Conservation (phyloP, 495 filamentous ascomycete species). For the Xylaria longipes region DNA sequence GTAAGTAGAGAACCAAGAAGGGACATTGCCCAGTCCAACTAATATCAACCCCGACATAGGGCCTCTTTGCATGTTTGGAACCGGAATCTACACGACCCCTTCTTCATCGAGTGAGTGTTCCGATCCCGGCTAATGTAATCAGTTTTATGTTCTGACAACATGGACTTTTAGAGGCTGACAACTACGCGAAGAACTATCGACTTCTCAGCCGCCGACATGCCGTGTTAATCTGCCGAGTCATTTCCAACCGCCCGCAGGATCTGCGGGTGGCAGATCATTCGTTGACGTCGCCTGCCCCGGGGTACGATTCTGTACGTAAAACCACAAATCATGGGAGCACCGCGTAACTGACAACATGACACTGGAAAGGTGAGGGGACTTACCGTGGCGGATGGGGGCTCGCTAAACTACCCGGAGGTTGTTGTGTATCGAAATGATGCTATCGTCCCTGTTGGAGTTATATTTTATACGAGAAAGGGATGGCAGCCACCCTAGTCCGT, state of each 20-base stretch:
- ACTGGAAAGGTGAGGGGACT: conserved; percentile 6
- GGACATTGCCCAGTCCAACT: not conserved
- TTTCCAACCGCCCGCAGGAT: not conserved
- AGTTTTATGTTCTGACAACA: not conserved
- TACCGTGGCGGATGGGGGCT: not conserved
- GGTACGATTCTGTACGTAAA: conserved; percentile 1
- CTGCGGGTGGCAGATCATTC: not conserved
- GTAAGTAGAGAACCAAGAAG: not conserved
- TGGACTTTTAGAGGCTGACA: conserved; percentile 7
- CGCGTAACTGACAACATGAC: not conserved
- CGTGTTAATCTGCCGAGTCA: conserved; percentile 2
- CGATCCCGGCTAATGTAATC: not conserved
- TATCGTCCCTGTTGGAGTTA: not conserved
- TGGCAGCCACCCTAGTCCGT: not conserved
- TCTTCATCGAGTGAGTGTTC: conserved; percentile 2
- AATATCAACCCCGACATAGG: not conserved
- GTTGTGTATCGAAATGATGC: conserved; percentile 12
- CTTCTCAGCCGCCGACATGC: conserved; percentile 1
- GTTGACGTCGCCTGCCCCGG: conserved; percentile 1
- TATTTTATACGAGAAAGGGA: conserved; percentile 7
- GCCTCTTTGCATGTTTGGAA: not conserved
- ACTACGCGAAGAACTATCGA: not conserved
- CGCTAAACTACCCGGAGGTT: conserved; percentile 3
- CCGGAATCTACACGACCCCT: conserved; percentile 2
- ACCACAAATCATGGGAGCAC: not conserved